Conservation (phyloP, 2,329 filamentous ascomycete species). For the Sclerotinia borealis region DNA sequence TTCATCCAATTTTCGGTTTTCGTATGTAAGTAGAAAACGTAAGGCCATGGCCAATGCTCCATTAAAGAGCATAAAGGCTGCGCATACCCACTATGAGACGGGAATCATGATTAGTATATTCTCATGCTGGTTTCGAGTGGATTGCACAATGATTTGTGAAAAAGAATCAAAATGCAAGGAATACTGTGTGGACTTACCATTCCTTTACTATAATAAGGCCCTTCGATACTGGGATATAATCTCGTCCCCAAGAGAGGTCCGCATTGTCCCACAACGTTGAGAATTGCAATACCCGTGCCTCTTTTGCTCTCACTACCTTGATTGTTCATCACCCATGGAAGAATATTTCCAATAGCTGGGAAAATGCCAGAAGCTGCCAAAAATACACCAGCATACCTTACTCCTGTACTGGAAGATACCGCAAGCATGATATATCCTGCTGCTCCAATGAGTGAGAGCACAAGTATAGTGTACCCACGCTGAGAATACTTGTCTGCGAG, state of each 20-base stretch:
- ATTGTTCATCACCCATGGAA: conserved; percentile 66
- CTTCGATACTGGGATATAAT: conserved; percentile 48
- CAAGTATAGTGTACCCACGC: conserved; percentile 53
- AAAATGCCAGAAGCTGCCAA: conserved; percentile 58
- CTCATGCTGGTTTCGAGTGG: no score
- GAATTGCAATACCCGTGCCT: conserved; percentile 57
- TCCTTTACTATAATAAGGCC: conserved; percentile 47
- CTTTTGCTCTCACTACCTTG: conserved; percentile 63
- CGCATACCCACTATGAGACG: conserved; percentile 43
- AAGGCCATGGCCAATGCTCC: conserved; percentile 47
- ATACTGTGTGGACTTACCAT: conserved; percentile 27
- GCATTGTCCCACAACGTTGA: conserved; percentile 61
- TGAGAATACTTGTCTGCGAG: conserved; percentile 62
- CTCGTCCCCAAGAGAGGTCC: conserved; percentile 59
- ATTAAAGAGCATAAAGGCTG: conserved; percentile 56
- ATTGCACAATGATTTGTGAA: neutral
- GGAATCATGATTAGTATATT: neutral
- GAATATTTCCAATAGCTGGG: conserved; percentile 61
- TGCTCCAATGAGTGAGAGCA: conserved; percentile 50
- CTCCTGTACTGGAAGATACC: conserved; percentile 40
- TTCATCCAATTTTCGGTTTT: conserved; percentile 55
- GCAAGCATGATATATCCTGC: conserved; percentile 59
- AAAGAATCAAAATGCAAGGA: neutral
- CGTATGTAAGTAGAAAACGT: conserved; percentile 48
- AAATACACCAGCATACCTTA: conserved; percentile 45